phyloP scores from a whole-genome alignment of 2,329 filamentous ascomycete species.

The Sphaerulina vaccinii region DNA sequence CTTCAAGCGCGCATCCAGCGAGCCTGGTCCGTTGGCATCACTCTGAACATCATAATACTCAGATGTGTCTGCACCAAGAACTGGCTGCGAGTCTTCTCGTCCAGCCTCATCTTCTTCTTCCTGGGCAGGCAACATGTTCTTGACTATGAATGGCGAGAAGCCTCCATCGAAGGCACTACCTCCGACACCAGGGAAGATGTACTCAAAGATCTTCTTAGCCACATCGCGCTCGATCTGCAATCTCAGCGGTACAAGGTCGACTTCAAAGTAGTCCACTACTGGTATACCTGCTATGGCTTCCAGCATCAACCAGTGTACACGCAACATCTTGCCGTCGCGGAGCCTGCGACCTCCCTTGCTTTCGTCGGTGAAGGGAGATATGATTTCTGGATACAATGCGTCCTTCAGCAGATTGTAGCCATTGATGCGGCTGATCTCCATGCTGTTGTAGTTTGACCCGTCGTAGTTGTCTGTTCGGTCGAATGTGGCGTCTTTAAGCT shows the following conservation, averaged over 20 bases:
- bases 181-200: slow-evolving; percentile 87
- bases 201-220: slow-evolving; percentile 90
- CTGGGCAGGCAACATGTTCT: slow-evolving; percentile 49
- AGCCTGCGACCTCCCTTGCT: slow-evolving; percentile 53
- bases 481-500: slow-evolving; percentile 86
- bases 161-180: slow-evolving; percentile 49
- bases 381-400: slow-evolving; percentile 93
- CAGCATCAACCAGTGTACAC: slow-evolving; percentile 96
- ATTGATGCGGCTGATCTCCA: slow-evolving; percentile 83
- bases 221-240: slow-evolving; percentile 91
- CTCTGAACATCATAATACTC: slow-evolving; percentile 13
- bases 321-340: slow-evolving; percentile 80
- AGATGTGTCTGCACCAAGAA: slow-evolving; percentile 14
- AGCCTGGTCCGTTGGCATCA: slow-evolving; percentile 64
- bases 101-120: slow-evolving; percentile 49
- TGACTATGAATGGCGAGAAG: slow-evolving; percentile 62
- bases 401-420: slow-evolving; percentile 87
- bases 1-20: slow-evolving; percentile 76
- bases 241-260: slow-evolving; percentile 88
- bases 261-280: slow-evolving; percentile 95
- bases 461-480: slow-evolving; percentile 96
- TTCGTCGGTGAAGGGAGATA: slow-evolving; percentile 79
- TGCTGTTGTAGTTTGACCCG: slow-evolving; percentile 88
- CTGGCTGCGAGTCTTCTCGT: slow-evolving; percentile 45
- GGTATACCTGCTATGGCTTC: slow-evolving; percentile 97